Base-by-base conservation (phyloP, 2,329 filamentous ascomycete species). In the Monilinia laxa region DNA sequence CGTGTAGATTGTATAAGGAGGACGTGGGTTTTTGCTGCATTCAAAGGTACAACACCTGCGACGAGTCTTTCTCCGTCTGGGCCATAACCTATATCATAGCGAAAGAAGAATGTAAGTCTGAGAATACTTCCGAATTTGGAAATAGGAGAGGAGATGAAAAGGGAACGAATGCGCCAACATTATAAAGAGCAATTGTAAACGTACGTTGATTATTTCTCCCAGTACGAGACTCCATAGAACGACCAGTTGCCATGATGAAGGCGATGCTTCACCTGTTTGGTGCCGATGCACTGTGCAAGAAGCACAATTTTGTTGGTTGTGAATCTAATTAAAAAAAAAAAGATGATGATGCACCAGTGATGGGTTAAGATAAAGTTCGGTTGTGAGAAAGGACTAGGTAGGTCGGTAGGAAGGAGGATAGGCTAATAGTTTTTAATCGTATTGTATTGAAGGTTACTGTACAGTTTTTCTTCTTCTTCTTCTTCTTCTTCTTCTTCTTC, bases 1-100 rank as follows among this genome's bases (percentile, higher is more conserved):
- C 92, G 87, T 63, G 91, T 94, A 65, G 93, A 97, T 81, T 97
- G 93, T 74, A 98, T 97, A 73, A 99, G 84, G 73, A 99, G 85
- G 69, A 99, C 94, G 78, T 91, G 90, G 74, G 88, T 89, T 78
- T 92, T 94, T 81, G 97, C 93, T 74, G 85, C 80, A 65, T 92
- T 95, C 71, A 98, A 83, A 71, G 95, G 92, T 58, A 99, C 95
- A 67, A 98, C 89, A 73, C 95, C 95, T 69, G 95, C 94, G 74
- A 99, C 95, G 69, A 98, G 88, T 72, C 95, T 90, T 81, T 98
- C 94, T 81, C 94, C 94, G 78, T 92, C 90, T 68, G 90, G 81
- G 76, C 92, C 93, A 81, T 98, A 99, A 76, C 93, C 95, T 98
- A 80, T 66, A 75, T 67, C 38, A 11, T 14, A 73, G 53, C 20